Conservation (phyloP, 345 rosid species). For the Salix arbutifolia region DNA sequence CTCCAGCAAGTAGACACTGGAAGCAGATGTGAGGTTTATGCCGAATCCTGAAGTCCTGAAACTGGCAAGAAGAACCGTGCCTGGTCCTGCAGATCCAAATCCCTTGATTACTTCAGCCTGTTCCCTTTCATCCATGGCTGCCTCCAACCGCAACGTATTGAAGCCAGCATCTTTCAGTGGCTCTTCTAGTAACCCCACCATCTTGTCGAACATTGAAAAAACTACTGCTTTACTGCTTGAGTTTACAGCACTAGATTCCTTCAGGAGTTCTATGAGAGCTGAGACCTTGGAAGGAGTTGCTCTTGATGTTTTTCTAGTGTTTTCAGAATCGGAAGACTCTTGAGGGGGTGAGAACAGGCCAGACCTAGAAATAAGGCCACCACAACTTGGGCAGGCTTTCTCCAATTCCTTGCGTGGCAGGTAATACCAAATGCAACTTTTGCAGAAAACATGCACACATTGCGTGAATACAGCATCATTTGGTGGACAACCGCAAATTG, state of each 20-base stretch:
- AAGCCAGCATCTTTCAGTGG: constrained; percentile 72
- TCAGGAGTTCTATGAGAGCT: constrained; percentile 52
- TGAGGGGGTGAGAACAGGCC: constrained; percentile 75
- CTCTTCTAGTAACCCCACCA: constrained; percentile 58
- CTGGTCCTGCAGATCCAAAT: constrained; percentile 37
- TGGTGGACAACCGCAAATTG: constrained; percentile 74
- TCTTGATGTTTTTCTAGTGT: constrained; percentile 19
- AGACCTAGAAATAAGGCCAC: constrained; percentile 49
- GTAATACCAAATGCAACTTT: constrained; percentile 12
- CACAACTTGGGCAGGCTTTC: constrained; percentile 74
- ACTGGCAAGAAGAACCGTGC: constrained; percentile 70
- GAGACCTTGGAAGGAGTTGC: constrained; percentile 51
- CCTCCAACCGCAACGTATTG: constrained; percentile 66
- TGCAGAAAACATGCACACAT: constrained; percentile 65
- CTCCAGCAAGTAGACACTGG: constrained; percentile 66
- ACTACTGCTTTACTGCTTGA: constrained; percentile 62
- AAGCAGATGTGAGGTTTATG: constrained; percentile 75
- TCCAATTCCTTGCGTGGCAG: constrained; percentile 35
- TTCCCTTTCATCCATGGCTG: constrained; percentile 62
- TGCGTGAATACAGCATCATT: constrained; percentile 55
- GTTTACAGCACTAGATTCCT: constrained; percentile 37
- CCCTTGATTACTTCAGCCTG: constrained; percentile 59
- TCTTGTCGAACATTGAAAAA: constrained; percentile 70
- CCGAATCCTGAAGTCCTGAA: constrained; percentile 74
- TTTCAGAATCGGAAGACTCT: constrained; percentile 32